Percentiles rank a stretch among this genome's conserved stretches.
Conservation (phyloP, 345 rosid species). For the Psidium friedrichsthalianum region DNA sequence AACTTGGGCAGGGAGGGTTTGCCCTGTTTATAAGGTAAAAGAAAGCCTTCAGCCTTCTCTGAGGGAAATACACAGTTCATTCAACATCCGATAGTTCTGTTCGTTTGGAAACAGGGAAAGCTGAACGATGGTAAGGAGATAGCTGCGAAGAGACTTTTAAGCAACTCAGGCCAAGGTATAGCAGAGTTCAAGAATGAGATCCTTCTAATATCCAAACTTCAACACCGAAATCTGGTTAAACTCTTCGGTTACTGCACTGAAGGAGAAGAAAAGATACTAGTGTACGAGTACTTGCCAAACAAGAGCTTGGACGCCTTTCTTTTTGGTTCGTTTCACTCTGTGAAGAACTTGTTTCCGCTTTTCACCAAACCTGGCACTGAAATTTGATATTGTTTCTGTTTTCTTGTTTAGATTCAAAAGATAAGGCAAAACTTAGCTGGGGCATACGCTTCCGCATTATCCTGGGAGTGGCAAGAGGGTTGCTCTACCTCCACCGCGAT, state of each 20-base stretch:
- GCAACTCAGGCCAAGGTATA: slow-evolving; percentile 48
- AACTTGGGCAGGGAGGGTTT: slow-evolving; percentile 8
- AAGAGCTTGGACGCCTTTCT: slow-evolving; percentile 16
- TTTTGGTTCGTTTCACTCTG: slow-evolving; percentile 8
- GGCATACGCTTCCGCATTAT: slow-evolving; percentile 12
- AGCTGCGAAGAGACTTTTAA: slow-evolving; percentile 53
- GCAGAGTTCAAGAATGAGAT: slow-evolving; percentile 54
- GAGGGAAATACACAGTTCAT: neutral
- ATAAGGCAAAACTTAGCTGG: slow-evolving; percentile 14
- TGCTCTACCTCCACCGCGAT: slow-evolving; percentile 22
- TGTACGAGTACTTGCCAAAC: slow-evolving; percentile 37
- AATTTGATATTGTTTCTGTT: neutral
- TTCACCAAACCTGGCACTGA: neutral
- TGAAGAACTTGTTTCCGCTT: neutral
- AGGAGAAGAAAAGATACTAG: slow-evolving; percentile 39
- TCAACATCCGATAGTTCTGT: slow-evolving; percentile 2
- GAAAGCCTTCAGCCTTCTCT: neutral
- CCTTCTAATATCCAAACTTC: slow-evolving; percentile 41
- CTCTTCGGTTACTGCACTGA: slow-evolving; percentile 49
- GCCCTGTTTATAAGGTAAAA: slow-evolving; percentile 6
- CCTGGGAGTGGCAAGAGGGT: slow-evolving; percentile 20
- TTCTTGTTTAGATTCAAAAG: slow-evolving; percentile 7
- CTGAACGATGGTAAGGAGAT: slow-evolving; percentile 29
- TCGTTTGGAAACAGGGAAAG: slow-evolving; percentile 23
- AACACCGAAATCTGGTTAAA: slow-evolving; percentile 52